Conservation (phyloP, 106 monocot genomes). For the Xerophyta viscosa region DNA sequence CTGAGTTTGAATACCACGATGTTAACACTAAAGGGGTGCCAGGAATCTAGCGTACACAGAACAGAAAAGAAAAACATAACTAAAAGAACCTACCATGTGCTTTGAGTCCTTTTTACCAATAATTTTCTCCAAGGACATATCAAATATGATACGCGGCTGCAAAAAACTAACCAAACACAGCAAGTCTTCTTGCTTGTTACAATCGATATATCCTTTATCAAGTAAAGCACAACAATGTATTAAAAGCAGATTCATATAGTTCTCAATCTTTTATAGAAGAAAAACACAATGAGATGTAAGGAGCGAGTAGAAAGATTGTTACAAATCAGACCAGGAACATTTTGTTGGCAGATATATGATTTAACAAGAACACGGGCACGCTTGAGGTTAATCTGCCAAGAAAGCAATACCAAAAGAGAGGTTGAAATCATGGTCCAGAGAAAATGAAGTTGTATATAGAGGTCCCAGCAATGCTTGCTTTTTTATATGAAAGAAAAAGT, state of each 20-base stretch:
- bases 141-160: constrained; percentile 45
- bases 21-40: too few relatives aligned
- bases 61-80: too few relatives aligned
- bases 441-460: too few relatives aligned
- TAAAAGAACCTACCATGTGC: constrained; percentile 35
- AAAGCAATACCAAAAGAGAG: constrained; percentile 2
- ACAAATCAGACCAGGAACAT: constrained; percentile 53
- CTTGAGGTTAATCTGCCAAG: constrained; percentile 74
- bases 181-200: constrained; percentile 76
- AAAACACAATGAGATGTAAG: background rate
- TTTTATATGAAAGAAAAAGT: too few relatives aligned
- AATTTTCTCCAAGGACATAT: constrained; percentile 43
- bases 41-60: too few relatives aligned
- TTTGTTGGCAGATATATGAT: constrained; percentile 52
- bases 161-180: constrained; percentile 62
- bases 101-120: constrained; percentile 22
- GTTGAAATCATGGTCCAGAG: background rate
- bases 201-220: constrained; percentile 45
- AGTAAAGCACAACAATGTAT: constrained; percentile 2
- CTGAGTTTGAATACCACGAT: too few relatives aligned
- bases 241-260: too few relatives aligned
- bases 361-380: constrained; percentile 83
- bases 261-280: too few relatives aligned
- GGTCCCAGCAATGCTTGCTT: too few relatives aligned
- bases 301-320: background rate